phyloP scores from a whole-genome alignment of 139 green algal species.

The Coelastrella sp. region DNA sequence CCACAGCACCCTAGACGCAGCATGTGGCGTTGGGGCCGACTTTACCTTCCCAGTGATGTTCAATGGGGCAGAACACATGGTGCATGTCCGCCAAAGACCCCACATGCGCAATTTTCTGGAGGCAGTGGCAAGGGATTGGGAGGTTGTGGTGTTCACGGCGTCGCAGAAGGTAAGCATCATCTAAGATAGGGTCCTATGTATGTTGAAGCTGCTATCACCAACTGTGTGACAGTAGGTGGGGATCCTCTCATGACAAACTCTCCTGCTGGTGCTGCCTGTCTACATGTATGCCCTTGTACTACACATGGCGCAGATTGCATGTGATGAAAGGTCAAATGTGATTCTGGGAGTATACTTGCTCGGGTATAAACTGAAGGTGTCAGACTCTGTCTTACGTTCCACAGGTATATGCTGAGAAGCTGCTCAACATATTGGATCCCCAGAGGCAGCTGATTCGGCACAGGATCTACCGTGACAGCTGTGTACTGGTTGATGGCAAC shows the following conservation, averaged over 20 bases:
- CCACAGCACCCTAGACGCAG: slow-evolving; percentile 96
- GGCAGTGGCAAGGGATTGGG: slow-evolving; percentile 55
- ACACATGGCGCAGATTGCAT: too few relatives aligned
- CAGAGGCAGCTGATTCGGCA: slow-evolving; percentile 79
- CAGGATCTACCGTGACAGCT: slow-evolving; percentile 93
- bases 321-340: too few relatives aligned
- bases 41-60: slow-evolving; percentile 90
- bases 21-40: slow-evolving; percentile 65
- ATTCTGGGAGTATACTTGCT: too few relatives aligned
- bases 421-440: slow-evolving; percentile 63
- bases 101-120: slow-evolving; percentile 48
- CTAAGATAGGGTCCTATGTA: too few relatives aligned
- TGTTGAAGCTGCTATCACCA: too few relatives aligned
- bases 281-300: too few relatives aligned
- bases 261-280: too few relatives aligned
- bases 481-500: slow-evolving; percentile 95
- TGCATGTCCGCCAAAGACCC: slow-evolving; percentile 46
- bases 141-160: slow-evolving; percentile 97
- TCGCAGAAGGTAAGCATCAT: slow-evolving; percentile 63
- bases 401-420: slow-evolving; percentile 60
- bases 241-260: too few relatives aligned
- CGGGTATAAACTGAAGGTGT: too few relatives aligned
- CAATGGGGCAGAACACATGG: slow-evolving; percentile 51
- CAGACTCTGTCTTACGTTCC: too few relatives aligned
- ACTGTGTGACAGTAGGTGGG: too few relatives aligned